Conservation (phyloP, 805 yeast species). For the Kodamaea kaohsiungensis region DNA sequence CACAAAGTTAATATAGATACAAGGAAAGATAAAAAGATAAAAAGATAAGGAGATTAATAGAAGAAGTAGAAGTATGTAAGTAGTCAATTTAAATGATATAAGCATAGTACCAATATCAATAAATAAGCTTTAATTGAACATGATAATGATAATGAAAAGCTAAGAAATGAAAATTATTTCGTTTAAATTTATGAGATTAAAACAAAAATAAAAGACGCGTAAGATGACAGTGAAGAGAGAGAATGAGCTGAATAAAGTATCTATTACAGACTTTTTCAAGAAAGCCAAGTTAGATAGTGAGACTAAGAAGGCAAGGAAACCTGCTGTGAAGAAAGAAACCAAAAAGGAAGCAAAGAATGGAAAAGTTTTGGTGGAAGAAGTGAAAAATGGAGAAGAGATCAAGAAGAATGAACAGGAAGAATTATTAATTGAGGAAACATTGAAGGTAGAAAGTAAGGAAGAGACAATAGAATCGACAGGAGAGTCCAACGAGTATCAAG, state of each 20-base stretch:
- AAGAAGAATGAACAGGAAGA: not conserved
- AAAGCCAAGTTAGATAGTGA: not conserved
- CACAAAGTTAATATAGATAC: slow-evolving; percentile 28
- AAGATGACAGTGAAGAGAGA: not conserved
- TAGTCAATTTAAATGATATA: too few relatives aligned
- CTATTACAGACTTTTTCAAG: slow-evolving; percentile 23
- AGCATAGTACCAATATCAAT: too few relatives aligned
- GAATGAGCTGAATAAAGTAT: slow-evolving; percentile 3
- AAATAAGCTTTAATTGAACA: too few relatives aligned
- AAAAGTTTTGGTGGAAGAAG: not conserved
- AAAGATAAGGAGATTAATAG: too few relatives aligned
- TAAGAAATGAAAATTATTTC: too few relatives aligned
- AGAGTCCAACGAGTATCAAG: not conserved
- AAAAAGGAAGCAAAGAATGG: not conserved
- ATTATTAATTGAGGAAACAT: not conserved
- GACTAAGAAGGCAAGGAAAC: not conserved
- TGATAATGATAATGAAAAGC: too few relatives aligned
- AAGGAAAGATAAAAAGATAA: not conserved
- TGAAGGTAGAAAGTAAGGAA: not conserved
- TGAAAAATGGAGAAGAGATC: not conserved
- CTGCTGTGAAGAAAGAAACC: not conserved
- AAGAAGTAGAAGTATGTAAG: not conserved
- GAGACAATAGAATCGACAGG: not conserved
- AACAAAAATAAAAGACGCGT: not conserved
- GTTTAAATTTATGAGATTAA: not conserved